Percentiles rank a stretch among this genome's conserved stretches.
These are phyloP conservation scores for Alternaria sp. DNA, from an alignment of 2,329 filamentous ascomycete species.

Conservation along the genomic window DNA sequence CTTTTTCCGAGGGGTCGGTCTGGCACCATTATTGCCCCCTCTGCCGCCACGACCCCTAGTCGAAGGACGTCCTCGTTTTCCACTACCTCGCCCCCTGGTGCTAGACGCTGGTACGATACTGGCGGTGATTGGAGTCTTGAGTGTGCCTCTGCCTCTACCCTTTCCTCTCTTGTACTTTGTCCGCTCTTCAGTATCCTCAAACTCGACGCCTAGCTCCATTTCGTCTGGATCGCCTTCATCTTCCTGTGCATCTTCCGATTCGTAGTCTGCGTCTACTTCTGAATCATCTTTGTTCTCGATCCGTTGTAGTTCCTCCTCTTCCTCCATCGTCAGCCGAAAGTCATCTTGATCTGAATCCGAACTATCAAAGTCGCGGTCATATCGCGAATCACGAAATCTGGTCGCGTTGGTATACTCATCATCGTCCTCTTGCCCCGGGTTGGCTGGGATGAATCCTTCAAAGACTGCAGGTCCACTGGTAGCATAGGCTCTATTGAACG, in stretches of 20 bases:
- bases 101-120: conserved; percentile 11
- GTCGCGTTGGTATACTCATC: conserved; percentile 34
- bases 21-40: conserved; percentile 24
- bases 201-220: conserved; percentile 35
- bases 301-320: conserved; percentile 36
- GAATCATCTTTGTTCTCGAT: conserved; percentile 39
- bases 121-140: neutral
- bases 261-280: conserved; percentile 45
- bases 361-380: conserved; percentile 29
- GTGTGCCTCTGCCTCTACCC: conserved; percentile 1
- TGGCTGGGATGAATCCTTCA: conserved; percentile 49
- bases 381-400: conserved; percentile 27
- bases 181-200: conserved; percentile 35
- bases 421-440: conserved; percentile 41
- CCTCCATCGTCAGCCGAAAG: conserved; percentile 28
- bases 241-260: conserved; percentile 39
- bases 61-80: conserved; percentile 33
- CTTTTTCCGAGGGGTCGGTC: conserved; percentile 25
- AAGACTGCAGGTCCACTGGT: conserved; percentile 43
- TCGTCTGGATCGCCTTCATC: conserved; percentile 44
- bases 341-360: conserved; percentile 37
- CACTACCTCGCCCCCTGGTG: conserved; percentile 23
- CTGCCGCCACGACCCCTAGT: conserved; percentile 34
- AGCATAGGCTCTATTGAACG: conserved; percentile 31
- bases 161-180: conserved; percentile 25